phyloP scores from a whole-genome alignment of 2,329 filamentous ascomycete genomes.

The Alternaria tenuissima region DNA sequence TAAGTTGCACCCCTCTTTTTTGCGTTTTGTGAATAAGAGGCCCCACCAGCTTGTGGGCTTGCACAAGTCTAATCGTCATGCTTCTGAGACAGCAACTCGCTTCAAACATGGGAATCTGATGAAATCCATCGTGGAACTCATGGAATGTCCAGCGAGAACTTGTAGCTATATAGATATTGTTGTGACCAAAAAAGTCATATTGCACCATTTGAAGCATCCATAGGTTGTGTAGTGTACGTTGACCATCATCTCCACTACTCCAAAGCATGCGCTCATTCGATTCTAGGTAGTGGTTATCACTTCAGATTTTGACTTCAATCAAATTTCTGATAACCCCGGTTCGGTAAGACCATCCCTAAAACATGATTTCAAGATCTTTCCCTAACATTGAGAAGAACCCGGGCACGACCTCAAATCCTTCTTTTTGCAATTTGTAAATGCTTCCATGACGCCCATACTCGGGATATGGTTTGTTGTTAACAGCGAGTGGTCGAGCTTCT shows the following conservation, averaged over 20 bases:
- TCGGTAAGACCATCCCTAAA: conserved; percentile 15
- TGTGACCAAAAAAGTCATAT: not conserved
- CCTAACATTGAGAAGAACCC: conserved; percentile 22
- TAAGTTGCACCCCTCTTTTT: conserved; percentile 7
- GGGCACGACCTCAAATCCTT: conserved; percentile 19
- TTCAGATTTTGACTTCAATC: conserved; percentile 33
- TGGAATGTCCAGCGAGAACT: too few species aligned
- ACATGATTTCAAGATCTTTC: not conserved
- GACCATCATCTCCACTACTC: not conserved
- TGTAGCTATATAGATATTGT: not conserved
- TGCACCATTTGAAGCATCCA: conserved; percentile 15
- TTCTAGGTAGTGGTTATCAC: conserved; percentile 37
- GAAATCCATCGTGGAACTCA: accelerated
- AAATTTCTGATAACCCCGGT: conserved; percentile 37
- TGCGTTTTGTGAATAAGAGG: not conserved
- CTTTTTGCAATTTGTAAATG: not conserved
- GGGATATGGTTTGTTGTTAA: not conserved
- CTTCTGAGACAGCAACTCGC: not conserved
- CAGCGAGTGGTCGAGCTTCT: not conserved
- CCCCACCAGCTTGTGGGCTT: conserved; percentile 10
- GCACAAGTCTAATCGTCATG: conserved; percentile 16
- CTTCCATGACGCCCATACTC: not conserved
- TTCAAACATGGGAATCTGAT: not conserved
- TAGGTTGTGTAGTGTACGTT: conserved; percentile 30
- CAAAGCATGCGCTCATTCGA: conserved; percentile 20